Base-by-base conservation (phyloP, 2,329 filamentous ascomycete genomes). In the Orbilia javanica region DNA sequence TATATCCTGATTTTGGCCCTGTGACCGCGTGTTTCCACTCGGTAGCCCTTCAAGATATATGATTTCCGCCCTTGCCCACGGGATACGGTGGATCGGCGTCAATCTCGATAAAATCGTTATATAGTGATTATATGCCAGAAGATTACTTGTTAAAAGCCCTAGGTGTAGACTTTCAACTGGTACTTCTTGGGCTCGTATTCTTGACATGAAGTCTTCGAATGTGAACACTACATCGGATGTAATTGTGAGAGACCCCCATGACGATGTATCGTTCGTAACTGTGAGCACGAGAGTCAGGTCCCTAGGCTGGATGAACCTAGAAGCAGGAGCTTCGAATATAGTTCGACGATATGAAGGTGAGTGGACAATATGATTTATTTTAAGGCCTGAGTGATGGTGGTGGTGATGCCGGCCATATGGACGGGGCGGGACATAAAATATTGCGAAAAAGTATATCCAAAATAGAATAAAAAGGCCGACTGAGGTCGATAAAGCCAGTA, bases 11-110 rank as follows among this genome's bases (percentile, higher is more conserved):
- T 15, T 2, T 3, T 11, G 13, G 4, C n/a, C 53, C 6, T 44
- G 31, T 10, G 11, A 10, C 13, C 25, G 20, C 5, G 29, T 29
- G 29, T 39, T 11, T 1, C 15, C 8, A 1, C 22, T n/a, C 0
- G 70, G 70, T 13, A 74, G 29, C 11, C 53, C 25, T 44, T 29
- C 39, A 1, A 67, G 42, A 34, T 62, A 74, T 36, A 74, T 50
- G 10, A 74, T 62, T 22, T 74, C 70, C 0, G 70, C 70, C 27
- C 52, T 66, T 11, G 63, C 70, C 62, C 63, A 74, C 1, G 70
- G 70, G 8, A 46, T 57, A 2, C 10, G 10, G 13, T 74, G 31
- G n/a, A 48, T 27, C 5, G 52, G 27, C 10, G 63, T 52, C 13
- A 52, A 20, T 1, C 42, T 52, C 15, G 70, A 60, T 25, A 74